Conservation (phyloP, 345 rosid species). For the Mangifera indica region DNA sequence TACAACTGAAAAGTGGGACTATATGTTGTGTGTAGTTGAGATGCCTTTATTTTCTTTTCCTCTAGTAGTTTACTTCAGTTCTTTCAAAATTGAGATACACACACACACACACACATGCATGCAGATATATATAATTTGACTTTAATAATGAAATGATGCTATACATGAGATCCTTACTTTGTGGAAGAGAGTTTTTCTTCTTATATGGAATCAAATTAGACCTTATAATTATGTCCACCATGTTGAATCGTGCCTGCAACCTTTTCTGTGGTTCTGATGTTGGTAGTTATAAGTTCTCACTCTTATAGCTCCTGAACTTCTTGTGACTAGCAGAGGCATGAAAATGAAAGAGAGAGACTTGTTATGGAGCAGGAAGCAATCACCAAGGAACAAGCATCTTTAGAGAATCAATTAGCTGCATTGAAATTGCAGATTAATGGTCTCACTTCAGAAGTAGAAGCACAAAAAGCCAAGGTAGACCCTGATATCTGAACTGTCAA, state of each 20-base stretch:
- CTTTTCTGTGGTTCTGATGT: background rate
- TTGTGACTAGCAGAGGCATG: constrained; percentile 50
- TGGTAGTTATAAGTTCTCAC: background rate
- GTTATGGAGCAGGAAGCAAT: constrained; percentile 87
- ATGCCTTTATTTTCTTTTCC: background rate
- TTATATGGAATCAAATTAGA: too few relatives aligned
- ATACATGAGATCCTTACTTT: background rate
- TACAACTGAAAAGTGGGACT: background rate
- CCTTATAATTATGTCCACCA: background rate
- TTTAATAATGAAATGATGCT: background rate
- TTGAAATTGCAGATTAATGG: constrained; percentile 55
- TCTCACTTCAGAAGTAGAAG: constrained; percentile 64
- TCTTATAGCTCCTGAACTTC: constrained; percentile 14
- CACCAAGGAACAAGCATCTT: constrained; percentile 52
- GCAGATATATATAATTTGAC: too few relatives aligned
- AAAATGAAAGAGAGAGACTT: constrained; percentile 73
- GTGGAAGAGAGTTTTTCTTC: background rate
- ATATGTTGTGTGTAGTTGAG: background rate
- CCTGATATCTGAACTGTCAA: constrained; percentile 13
- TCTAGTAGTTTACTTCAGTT: background rate
- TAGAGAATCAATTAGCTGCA: constrained; percentile 74
- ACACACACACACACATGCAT: too few relatives aligned
- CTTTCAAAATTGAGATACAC: background rate
- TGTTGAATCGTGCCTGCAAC: background rate
- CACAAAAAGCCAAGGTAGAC: constrained; percentile 69